Percentiles rank a stretch among this genome's conserved stretches.
Conservation (phyloP, 2,329 filamentous ascomycete species). For the Fusarium sp. region DNA sequence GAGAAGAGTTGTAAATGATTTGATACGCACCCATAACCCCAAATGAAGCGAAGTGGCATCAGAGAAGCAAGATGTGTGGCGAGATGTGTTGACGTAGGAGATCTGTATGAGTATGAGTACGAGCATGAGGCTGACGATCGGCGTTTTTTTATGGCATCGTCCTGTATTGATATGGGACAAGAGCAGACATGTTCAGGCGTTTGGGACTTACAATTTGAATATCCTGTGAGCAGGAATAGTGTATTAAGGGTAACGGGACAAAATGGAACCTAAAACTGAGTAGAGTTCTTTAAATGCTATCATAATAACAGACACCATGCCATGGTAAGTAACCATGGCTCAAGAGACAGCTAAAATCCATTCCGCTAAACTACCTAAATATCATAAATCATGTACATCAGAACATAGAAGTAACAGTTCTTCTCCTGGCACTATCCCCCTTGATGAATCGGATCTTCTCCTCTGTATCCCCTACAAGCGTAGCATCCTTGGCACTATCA, state of each 20-base stretch:
- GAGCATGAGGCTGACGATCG: slow-evolving; percentile 7
- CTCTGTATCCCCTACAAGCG: slow-evolving; percentile 49
- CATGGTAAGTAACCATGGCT: neutral
- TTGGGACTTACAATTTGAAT: slow-evolving; percentile 2
- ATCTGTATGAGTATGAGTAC: slow-evolving; percentile 25
- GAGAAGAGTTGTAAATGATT: slow-evolving; percentile 49
- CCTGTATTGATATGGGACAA: slow-evolving; percentile 18
- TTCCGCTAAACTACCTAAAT: neutral
- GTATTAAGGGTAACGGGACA: neutral
- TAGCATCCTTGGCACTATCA: slow-evolving; percentile 59
- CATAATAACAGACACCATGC: neutral
- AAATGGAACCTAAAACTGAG: neutral
- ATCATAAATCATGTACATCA: neutral
- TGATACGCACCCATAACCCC: slow-evolving; percentile 43
- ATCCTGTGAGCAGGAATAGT: neutral
- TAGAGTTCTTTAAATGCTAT: neutral
- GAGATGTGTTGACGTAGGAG: slow-evolving; percentile 36
- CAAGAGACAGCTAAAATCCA: neutral
- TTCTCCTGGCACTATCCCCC: slow-evolving; percentile 36
- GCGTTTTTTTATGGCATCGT: slow-evolving; percentile 18
- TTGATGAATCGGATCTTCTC: slow-evolving; percentile 53
- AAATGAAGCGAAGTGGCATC: slow-evolving; percentile 45
- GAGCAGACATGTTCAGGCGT: slow-evolving; percentile 15
- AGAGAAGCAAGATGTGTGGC: slow-evolving; percentile 28
- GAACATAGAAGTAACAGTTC: slow-evolving; percentile 14